phyloP scores from a whole-genome alignment of 495 filamentous ascomycete species.

The Penicillium paxilli region DNA sequence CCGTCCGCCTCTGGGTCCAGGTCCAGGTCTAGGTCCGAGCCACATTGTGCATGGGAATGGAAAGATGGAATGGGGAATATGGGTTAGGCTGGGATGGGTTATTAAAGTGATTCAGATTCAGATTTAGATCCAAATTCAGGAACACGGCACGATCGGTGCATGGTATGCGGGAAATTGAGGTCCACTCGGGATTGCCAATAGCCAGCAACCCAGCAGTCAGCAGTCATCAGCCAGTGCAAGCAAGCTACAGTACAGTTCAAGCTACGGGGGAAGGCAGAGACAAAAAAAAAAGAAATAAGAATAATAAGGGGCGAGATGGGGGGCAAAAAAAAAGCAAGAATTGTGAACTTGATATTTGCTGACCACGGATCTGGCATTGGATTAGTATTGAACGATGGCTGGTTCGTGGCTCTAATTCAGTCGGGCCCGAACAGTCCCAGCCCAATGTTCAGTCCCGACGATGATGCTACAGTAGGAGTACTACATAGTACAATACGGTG shows the following conservation, averaged over 20 bases:
- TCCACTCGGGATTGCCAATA: background rate
- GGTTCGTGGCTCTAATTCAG: background rate
- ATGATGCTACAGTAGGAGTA: background rate
- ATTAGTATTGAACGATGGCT: conserved; percentile 1
- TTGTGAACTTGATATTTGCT: background rate
- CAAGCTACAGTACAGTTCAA: too few relatives aligned
- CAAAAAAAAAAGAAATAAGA: background rate
- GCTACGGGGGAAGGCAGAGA: too few relatives aligned
- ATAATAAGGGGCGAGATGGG: background rate
- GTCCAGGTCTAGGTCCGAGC: too few relatives aligned
- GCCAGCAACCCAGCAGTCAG: background rate
- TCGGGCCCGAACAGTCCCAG: background rate
- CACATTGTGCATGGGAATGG: background rate
- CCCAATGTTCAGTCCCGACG: background rate
- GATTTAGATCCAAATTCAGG: background rate
- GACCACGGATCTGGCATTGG: background rate
- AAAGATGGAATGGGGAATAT: too few relatives aligned
- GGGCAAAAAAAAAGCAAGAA: background rate
- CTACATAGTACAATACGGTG: background rate
- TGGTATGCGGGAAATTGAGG: background rate
- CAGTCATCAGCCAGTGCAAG: background rate
- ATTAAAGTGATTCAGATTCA: too few relatives aligned
- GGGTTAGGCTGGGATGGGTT: background rate
- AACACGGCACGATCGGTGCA: background rate
- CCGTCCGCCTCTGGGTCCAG: too few relatives aligned